phyloP scores from a whole-genome alignment of 192 early-diverging fungal species.

The Martensiomyces pterosporus region DNA sequence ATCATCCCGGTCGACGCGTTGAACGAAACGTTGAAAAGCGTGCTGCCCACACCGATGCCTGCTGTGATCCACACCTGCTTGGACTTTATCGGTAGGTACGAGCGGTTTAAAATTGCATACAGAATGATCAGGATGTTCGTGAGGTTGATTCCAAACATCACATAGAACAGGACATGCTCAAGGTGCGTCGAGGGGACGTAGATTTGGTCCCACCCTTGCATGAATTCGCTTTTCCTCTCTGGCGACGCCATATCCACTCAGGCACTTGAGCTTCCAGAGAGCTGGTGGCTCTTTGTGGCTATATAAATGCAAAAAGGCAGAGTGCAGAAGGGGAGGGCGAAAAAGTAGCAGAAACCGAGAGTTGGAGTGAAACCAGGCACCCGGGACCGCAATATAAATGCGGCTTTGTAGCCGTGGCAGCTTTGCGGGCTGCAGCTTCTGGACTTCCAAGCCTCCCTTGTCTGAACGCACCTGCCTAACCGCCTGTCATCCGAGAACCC shows the following conservation, averaged over 20 bases:
- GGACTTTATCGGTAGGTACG: not conserved
- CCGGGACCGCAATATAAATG: no score
- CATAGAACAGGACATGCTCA: not conserved
- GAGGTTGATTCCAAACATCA: not conserved
- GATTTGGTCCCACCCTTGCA: not conserved
- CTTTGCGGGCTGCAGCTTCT: no score
- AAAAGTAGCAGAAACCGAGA: not conserved
- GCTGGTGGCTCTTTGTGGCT: not conserved
- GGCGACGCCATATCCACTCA: no score
- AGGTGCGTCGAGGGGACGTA: not conserved
- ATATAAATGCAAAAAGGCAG: not conserved
- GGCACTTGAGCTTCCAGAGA: no score
- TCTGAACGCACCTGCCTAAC: no score
- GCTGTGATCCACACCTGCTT: not conserved
- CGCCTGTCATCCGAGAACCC: no score
- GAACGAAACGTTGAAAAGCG: not conserved
- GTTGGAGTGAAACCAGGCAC: no score
- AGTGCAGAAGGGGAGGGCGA: not conserved
- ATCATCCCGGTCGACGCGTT: not conserved
- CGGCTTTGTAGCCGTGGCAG: no score
- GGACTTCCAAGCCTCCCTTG: no score
- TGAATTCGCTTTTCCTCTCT: not conserved
- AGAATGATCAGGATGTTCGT: not conserved
- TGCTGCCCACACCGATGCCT: not conserved
- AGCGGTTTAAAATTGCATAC: not conserved